A percentile compares a stretch with the other conserved stretches of the same genome.
These are phyloP conservation scores for Uncinocarpus reesii DNA, from an alignment of 2,329 filamentous ascomycete genomes.

Conservation along the genomic window DNA sequence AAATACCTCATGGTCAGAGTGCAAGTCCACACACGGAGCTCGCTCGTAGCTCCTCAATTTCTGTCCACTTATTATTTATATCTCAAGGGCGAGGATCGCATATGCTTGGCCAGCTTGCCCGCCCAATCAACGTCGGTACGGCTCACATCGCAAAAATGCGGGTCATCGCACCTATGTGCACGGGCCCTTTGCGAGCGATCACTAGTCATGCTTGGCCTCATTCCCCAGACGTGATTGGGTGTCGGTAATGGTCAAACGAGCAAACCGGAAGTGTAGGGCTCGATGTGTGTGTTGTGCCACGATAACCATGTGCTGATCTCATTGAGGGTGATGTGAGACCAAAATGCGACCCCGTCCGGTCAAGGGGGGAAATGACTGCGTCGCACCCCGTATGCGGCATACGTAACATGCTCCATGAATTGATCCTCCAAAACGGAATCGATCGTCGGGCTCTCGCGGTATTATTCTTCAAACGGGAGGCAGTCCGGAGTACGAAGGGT, in stretches of 20 bases:
- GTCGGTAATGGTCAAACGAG: slow-evolving; percentile 8
- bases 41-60: too few relatives aligned
- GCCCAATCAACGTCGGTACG: not conserved
- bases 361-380: not conserved
- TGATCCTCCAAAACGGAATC: not conserved
- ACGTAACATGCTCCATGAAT: not conserved
- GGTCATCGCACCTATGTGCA: slow-evolving; percentile 5
- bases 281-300: slow-evolving; percentile 1
- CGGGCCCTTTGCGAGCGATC: slow-evolving; percentile 5
- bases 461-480: too few relatives aligned
- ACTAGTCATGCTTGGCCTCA: not conserved
- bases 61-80: slow-evolving; percentile 10
- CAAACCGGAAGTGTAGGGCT: slow-evolving; percentile 13
- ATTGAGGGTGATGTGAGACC: slow-evolving; percentile 5
- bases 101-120: not conserved
- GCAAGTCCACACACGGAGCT: not conserved
- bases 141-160: slow-evolving; percentile 10
- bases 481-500: not conserved
- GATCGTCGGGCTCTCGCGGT: not conserved
- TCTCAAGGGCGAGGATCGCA: slow-evolving; percentile 6
- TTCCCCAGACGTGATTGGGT: not conserved
- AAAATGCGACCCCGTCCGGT: not conserved
- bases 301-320: slow-evolving; percentile 12
- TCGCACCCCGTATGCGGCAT: too few relatives aligned
- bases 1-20: too few relatives aligned